Percentiles rank a stretch among this genome's conserved stretches.
Conservation (phyloP, 164 flowering plant species). For the Akebia trifoliata region DNA sequence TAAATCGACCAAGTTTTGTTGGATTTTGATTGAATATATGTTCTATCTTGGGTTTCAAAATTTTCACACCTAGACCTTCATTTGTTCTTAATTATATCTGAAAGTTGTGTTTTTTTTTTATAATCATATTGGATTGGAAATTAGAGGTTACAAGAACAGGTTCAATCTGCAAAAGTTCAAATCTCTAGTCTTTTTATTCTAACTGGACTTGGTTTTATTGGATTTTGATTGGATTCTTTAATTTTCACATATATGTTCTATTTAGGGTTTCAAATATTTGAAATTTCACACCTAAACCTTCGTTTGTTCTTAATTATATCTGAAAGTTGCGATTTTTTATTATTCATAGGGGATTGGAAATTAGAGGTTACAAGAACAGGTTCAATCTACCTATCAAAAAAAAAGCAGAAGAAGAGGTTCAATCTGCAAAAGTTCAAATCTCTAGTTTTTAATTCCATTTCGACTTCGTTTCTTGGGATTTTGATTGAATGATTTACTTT, state of each 20-base stretch:
- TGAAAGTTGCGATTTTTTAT: too few species aligned
- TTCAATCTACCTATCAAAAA: constrained; percentile 14
- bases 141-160: constrained; percentile 83
- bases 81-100: not conserved
- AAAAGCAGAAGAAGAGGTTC: too few species aligned
- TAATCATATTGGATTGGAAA: not conserved
- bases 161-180: constrained; percentile 14
- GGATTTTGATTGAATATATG: too few species aligned
- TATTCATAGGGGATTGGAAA: too few species aligned
- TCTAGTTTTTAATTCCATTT: not conserved
- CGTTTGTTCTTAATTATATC: too few species aligned
- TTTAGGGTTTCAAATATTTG: not conserved
- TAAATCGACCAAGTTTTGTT: too few species aligned
- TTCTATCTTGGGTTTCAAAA: too few species aligned
- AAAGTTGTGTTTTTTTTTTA: not conserved
- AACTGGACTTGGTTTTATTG: not conserved
- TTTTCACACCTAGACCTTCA: too few species aligned
- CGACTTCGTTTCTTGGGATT: not conserved
- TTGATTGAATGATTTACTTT: not conserved
- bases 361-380: too few species aligned
- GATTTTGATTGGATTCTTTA: not conserved
- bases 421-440: too few species aligned
- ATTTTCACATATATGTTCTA: not conserved
- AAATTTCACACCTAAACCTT: too few species aligned
- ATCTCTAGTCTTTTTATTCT: not conserved